These are phyloP conservation scores for Leishmania tarentolae DNA, from an alignment of 208 protist species.

Conservation along the genomic window DNA sequence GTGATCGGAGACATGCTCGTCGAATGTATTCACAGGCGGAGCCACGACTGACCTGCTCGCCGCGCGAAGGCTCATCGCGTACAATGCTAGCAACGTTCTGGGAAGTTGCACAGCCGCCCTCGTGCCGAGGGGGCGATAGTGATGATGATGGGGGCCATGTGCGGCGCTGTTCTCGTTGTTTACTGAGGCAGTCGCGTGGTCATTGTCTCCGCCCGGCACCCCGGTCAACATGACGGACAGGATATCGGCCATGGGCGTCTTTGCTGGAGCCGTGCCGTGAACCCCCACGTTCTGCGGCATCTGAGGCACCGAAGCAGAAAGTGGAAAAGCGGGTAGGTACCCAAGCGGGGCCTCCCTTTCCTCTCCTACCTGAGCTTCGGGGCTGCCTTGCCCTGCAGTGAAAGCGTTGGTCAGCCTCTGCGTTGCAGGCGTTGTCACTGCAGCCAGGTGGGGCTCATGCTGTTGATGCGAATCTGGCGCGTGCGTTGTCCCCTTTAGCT, in stretches of 20 bases:
- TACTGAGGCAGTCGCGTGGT: background rate
- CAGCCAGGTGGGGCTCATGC: background rate
- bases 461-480: background rate
- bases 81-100: slow-evolving; percentile 20
- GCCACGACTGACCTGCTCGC: background rate
- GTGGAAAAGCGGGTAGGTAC: background rate
- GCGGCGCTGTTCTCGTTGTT: background rate
- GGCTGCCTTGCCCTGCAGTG: background rate
- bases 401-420: background rate
- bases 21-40: background rate
- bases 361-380: background rate
- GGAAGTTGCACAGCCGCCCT: slow-evolving; percentile 8
- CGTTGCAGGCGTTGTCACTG: background rate
- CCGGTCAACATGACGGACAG: background rate
- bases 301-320: background rate
- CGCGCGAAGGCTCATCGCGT: slow-evolving; percentile 12
- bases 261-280: background rate
- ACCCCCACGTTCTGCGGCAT: background rate
- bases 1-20: background rate
- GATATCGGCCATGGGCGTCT: background rate
- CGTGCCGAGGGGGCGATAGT: background rate
- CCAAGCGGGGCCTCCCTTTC: background rate
- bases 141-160: background rate
- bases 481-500: background rate
- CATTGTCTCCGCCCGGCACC: background rate